Percentiles rank a stretch among this genome's conserved stretches.
Evolutionary conservation across 306 rosid genomes (phyloP).

Genomic region (Pyrus communis): DNA sequence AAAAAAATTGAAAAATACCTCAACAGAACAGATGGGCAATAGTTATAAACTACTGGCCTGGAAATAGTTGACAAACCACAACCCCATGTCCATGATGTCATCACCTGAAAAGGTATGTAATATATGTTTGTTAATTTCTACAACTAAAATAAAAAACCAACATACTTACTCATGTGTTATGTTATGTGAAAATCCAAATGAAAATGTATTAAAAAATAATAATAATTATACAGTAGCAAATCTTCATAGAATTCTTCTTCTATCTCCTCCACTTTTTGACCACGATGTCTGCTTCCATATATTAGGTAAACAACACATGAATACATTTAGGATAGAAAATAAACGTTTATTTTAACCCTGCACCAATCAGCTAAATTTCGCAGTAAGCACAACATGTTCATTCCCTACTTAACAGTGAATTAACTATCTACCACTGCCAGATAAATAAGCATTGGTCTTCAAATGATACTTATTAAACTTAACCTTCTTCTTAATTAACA

Average conservation of each 20-base stretch:
- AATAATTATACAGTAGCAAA: constrained; percentile 31
- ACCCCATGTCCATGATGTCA: no score
- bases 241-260: constrained; percentile 87
- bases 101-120: no score
- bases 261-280: constrained; percentile 65
- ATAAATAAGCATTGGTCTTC: neutral
- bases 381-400: neutral
- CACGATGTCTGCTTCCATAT: constrained; percentile 62
- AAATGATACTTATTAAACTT: neutral
- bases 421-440: neutral
- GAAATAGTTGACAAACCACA: no score
- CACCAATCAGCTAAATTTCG: neutral
- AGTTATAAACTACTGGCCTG: no score
- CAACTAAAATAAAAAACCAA: no score
- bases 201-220: no score
- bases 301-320: constrained; percentile 33
- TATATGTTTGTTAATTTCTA: no score
- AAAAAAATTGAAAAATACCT: no score
- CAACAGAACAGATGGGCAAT: no score
- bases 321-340: neutral
- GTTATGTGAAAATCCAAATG: no score
- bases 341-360: no score
- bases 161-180: no score
- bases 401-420: neutral
- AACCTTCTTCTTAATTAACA: neutral